phyloP scores from a whole-genome alignment of 2,329 filamentous ascomycete genomes.

The Calonectria pteridis region DNA sequence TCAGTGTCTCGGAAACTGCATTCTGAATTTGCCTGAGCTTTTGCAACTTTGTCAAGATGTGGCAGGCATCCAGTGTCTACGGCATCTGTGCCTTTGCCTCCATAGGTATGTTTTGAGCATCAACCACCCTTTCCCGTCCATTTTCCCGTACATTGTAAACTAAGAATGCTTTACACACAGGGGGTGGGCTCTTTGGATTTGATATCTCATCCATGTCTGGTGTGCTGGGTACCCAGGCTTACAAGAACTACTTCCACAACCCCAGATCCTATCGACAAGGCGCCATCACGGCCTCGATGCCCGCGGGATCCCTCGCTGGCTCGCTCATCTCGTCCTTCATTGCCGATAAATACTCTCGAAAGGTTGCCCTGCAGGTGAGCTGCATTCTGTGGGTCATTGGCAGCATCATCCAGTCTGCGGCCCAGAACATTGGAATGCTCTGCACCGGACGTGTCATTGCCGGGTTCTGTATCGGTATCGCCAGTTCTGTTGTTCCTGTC shows the following conservation, averaged over 20 bases:
- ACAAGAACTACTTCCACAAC: slow-evolving; percentile 79
- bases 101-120: slow-evolving; percentile 59
- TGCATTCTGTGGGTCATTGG: slow-evolving; percentile 66
- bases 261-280: slow-evolving; percentile 71
- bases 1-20: background rate
- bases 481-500: slow-evolving; percentile 77
- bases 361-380: slow-evolving; percentile 61
- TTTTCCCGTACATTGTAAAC: background rate
- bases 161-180: slow-evolving; percentile 51
- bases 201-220: slow-evolving; percentile 83
- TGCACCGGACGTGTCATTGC: slow-evolving; percentile 78
- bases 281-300: slow-evolving; percentile 80
- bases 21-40: background rate
- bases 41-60: slow-evolving; percentile 47
- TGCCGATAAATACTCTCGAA: slow-evolving; percentile 64
- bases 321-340: slow-evolving; percentile 64
- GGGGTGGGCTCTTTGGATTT: slow-evolving; percentile 81
- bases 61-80: slow-evolving; percentile 65
- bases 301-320: slow-evolving; percentile 76
- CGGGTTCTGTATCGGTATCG: slow-evolving; percentile 80
- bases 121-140: too few species aligned
- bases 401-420: slow-evolving; percentile 68
- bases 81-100: slow-evolving; percentile 72
- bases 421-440: slow-evolving; percentile 78
- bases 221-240: slow-evolving; percentile 75